Conservation (phyloP, 495 filamentous ascomycete genomes). For the Acidomyces sp. region DNA sequence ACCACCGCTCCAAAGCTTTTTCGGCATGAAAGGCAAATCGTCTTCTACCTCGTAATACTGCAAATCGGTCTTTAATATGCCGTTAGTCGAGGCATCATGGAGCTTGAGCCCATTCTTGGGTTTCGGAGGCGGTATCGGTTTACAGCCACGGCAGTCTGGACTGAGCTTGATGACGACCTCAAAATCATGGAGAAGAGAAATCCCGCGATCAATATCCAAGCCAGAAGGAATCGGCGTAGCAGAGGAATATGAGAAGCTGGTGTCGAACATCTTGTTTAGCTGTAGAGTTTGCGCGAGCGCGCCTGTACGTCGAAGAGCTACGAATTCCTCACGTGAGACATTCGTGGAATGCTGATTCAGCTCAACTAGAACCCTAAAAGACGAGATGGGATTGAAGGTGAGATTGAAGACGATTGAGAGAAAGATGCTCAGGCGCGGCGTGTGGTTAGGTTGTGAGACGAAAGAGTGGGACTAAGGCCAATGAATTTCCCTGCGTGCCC, state of each 20-base stretch:
- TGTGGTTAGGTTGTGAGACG: too few relatives aligned
- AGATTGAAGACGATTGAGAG: too few relatives aligned
- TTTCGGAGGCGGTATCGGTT: conserved; percentile 9
- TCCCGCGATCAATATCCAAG: conserved; percentile 3
- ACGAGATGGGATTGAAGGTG: too few relatives aligned
- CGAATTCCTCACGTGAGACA: too few relatives aligned
- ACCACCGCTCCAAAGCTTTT: conserved; percentile 16
- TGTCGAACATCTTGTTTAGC: conserved; percentile 20
- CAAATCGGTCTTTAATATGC: background rate
- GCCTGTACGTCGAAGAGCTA: too few relatives aligned
- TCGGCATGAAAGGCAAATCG: conserved; percentile 19
- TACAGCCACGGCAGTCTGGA: conserved; percentile 16
- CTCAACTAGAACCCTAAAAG: too few relatives aligned
- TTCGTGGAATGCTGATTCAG: too few relatives aligned
- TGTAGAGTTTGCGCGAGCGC: too few relatives aligned
- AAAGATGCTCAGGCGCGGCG: too few relatives aligned
- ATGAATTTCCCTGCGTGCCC: too few relatives aligned
- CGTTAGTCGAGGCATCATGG: conserved; percentile 1
- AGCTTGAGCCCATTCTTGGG: conserved; percentile 5
- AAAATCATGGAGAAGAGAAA: conserved; percentile 17
- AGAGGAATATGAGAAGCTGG: conserved; percentile 14
- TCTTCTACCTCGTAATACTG: conserved; percentile 20
- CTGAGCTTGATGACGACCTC: conserved; percentile 14
- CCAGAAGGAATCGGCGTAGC: conserved; percentile 10
- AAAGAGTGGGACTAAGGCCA: too few relatives aligned